A percentile compares a stretch with the other conserved stretches of the same genome.
phyloP scores from a whole-genome alignment of 257 asterid species.

The Solanum commersonii region DNA sequence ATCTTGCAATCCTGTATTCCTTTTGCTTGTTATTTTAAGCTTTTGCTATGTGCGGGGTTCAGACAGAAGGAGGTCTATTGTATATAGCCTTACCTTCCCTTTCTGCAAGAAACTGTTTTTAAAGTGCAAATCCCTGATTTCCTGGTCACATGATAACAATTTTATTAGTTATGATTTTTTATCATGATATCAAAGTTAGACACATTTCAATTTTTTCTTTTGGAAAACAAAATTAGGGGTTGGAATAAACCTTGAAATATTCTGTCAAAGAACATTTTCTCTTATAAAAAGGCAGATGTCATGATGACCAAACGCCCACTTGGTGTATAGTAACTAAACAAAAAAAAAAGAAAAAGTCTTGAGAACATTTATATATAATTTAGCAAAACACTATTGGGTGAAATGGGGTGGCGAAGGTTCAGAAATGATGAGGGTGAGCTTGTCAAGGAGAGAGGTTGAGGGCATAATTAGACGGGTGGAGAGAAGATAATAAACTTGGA shows the following conservation, averaged over 20 bases:
- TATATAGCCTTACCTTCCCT: fast-evolving
- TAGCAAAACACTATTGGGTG: too few relatives aligned
- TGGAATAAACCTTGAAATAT: not conserved
- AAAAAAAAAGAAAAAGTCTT: too few relatives aligned
- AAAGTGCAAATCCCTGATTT: fast-evolving
- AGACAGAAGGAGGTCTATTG: not conserved
- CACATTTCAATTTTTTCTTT: too few relatives aligned
- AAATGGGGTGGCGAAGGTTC: too few relatives aligned
- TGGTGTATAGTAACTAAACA: too few relatives aligned
- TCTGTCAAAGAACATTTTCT: not conserved
- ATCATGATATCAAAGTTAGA: too few relatives aligned
- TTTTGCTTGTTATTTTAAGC: not conserved
- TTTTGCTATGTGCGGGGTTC: not conserved
- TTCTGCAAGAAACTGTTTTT: fast-evolving
- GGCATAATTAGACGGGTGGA: too few relatives aligned
- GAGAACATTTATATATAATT: too few relatives aligned
- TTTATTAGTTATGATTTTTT: too few relatives aligned
- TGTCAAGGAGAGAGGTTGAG: fast-evolving
- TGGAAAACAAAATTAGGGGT: not conserved
- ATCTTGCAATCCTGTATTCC: not conserved
- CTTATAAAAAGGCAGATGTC: too few relatives aligned
- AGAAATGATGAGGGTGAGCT: too few relatives aligned
- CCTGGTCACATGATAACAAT: not conserved
- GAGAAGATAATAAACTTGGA: too few relatives aligned
- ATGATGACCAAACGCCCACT: not conserved